phyloP scores from a whole-genome alignment of 2,329 filamentous ascomycete species.

The Neofusicoccum cordaticola region DNA sequence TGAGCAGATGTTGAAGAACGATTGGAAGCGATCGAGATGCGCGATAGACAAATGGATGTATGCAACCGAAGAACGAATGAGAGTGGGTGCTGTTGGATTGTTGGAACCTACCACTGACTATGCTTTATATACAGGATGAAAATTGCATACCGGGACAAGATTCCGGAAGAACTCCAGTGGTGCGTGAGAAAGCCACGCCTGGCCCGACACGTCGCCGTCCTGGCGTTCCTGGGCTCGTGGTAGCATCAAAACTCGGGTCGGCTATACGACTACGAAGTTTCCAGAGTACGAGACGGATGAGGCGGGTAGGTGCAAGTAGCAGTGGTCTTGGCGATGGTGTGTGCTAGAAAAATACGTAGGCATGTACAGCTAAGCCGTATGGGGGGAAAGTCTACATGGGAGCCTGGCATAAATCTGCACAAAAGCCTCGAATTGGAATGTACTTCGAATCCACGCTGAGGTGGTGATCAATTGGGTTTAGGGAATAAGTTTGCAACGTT shows the following conservation, averaged over 20 bases:
- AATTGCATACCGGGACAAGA: neutral
- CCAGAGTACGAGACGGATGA: too few species aligned
- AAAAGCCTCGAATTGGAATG: too few species aligned
- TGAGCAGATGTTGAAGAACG: neutral
- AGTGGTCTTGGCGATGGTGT: too few species aligned
- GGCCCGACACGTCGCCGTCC: neutral
- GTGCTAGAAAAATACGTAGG: too few species aligned
- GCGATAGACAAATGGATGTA: neutral
- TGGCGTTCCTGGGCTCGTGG: constrained; percentile 2
- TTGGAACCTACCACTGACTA: neutral
- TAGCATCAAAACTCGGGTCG: neutral
- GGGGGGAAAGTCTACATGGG: too few species aligned
- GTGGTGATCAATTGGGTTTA: too few species aligned
- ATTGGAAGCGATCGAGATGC: neutral
- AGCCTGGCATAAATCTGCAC: too few species aligned
- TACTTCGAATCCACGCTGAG: too few species aligned
- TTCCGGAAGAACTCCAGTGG: neutral
- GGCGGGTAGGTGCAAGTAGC: too few species aligned
- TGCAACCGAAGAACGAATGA: neutral
- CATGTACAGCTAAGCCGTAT: too few species aligned
- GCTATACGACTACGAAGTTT: too few species aligned
- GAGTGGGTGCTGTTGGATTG: neutral
- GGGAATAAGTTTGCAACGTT: too few species aligned
- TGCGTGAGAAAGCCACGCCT: neutral
- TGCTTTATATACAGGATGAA: neutral